These are phyloP conservation scores for Allomyces macrogynus DNA, from an alignment of 192 early-diverging fungal species.

Conservation along the genomic window DNA sequence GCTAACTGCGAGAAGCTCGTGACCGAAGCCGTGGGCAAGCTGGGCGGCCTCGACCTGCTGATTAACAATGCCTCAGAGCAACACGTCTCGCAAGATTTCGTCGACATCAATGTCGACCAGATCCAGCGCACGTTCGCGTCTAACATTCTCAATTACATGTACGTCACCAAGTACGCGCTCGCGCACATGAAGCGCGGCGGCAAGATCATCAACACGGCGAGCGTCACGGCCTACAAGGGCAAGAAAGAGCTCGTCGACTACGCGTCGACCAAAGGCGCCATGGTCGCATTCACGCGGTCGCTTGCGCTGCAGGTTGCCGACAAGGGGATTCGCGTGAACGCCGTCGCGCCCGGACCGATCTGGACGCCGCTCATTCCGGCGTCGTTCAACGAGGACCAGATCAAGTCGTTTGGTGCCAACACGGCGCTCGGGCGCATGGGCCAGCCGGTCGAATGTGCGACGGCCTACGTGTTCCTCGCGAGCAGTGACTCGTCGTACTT, in stretches of 20 bases:
- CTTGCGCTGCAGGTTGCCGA: constrained; percentile 19
- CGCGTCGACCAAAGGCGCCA: constrained; percentile 28
- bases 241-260: constrained; percentile 23
- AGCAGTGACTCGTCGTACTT: constrained; percentile 20
- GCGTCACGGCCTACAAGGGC: constrained; percentile 28
- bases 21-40: background rate
- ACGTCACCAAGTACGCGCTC: constrained; percentile 21
- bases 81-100: constrained; percentile 14
- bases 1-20: constrained; percentile 8
- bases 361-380: constrained; percentile 29
- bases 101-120: constrained; percentile 15
- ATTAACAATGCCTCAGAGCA: constrained; percentile 14
- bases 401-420: constrained; percentile 22
- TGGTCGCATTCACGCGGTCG: constrained; percentile 29
- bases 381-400: constrained; percentile 16
- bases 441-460: constrained; percentile 23
- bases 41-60: constrained; percentile 7
- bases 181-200: constrained; percentile 18
- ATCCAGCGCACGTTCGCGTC: constrained; percentile 26
- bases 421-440: constrained; percentile 23
- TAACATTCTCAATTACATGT: constrained; percentile 26
- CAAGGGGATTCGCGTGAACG: constrained; percentile 27
- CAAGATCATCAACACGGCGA: constrained; percentile 27
- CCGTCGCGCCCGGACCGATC: constrained; percentile 21
- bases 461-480: constrained; percentile 27